phyloP scores from a whole-genome alignment of 2,329 filamentous ascomycete genomes.

The Penicillium sp. region DNA sequence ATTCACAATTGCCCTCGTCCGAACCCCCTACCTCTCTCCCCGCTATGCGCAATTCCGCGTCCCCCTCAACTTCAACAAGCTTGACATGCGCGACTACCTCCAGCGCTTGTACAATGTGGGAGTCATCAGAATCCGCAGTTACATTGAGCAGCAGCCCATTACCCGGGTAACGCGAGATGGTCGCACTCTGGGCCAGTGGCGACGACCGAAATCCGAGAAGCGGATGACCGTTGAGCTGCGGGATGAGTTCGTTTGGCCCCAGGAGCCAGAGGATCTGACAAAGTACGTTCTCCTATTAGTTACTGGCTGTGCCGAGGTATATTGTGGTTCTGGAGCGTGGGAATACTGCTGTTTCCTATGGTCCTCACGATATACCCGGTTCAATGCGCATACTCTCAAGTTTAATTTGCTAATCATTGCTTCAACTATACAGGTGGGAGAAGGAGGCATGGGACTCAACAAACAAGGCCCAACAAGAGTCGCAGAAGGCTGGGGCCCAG shows the following conservation, averaged over 20 bases:
- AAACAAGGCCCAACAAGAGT: slow-evolving; percentile 45
- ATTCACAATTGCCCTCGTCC: slow-evolving; percentile 76
- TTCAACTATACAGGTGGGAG: slow-evolving; percentile 54
- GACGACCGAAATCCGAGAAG: slow-evolving; percentile 73
- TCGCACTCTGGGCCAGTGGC: slow-evolving; percentile 57
- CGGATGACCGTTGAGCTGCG: slow-evolving; percentile 92
- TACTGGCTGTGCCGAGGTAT: neutral
- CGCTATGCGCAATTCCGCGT: slow-evolving; percentile 88
- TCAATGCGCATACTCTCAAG: neutral
- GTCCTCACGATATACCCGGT: neutral
- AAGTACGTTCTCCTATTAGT: slow-evolving; percentile 47
- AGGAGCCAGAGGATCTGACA: slow-evolving; percentile 60
- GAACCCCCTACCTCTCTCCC: slow-evolving; percentile 68
- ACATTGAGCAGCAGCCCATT: slow-evolving; percentile 68
- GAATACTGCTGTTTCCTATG: neutral
- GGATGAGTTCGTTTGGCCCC: slow-evolving; percentile 85
- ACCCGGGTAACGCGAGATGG: slow-evolving; percentile 43
- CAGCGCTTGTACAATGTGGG: slow-evolving; percentile 79
- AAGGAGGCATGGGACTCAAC: slow-evolving; percentile 57
- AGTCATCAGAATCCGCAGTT: slow-evolving; percentile 72
- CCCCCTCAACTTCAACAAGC: slow-evolving; percentile 89
- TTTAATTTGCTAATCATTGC: slow-evolving; percentile 11
- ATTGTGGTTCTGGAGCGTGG: neutral
- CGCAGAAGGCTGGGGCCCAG: slow-evolving; percentile 37
- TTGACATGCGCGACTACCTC: slow-evolving; percentile 94